These are phyloP conservation scores for Lotmaria passim DNA, from an alignment of 208 protist species.

Conservation along the genomic window DNA sequence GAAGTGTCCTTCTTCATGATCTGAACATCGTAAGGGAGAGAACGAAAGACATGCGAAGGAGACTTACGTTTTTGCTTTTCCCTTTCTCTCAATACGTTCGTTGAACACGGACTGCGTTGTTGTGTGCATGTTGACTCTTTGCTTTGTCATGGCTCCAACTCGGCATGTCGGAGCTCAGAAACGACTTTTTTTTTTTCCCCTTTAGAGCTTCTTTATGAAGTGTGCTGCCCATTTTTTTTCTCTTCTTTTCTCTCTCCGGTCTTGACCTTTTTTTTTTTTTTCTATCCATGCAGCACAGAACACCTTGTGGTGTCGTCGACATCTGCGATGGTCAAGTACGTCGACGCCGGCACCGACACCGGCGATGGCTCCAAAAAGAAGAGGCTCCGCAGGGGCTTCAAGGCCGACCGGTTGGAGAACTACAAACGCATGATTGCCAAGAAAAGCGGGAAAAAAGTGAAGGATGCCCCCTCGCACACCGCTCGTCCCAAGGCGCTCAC, in stretches of 20 bases:
- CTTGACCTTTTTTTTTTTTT: constrained; percentile 12
- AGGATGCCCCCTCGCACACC: constrained; percentile 16
- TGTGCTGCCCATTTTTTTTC: too few relatives aligned
- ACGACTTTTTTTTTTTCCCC: too few relatives aligned
- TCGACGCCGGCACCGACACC: constrained; percentile 42
- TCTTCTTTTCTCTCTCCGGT: constrained; percentile 4
- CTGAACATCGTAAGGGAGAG: too few relatives aligned
- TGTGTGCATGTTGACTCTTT: too few relatives aligned
- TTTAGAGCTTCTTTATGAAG: too few relatives aligned
- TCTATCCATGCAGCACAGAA: constrained; percentile 12
- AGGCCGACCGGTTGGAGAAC: constrained; percentile 81
- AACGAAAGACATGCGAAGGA: too few relatives aligned
- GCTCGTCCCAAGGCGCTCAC: constrained; percentile 39
- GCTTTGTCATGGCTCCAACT: too few relatives aligned
- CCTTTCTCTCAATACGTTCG: too few relatives aligned
- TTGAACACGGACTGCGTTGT: too few relatives aligned
- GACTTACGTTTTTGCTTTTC: too few relatives aligned
- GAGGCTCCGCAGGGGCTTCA: constrained; percentile 88
- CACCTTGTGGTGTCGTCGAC: neutral
- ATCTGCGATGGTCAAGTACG: constrained; percentile 49
- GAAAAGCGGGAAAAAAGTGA: constrained; percentile 52
- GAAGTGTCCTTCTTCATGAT: too few relatives aligned
- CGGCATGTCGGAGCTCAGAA: too few relatives aligned
- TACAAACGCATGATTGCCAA: constrained; percentile 63
- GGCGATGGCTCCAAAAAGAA: constrained; percentile 48